phyloP scores from a whole-genome alignment of 2,329 filamentous ascomycete species.

The Fusarium verrucosum region DNA sequence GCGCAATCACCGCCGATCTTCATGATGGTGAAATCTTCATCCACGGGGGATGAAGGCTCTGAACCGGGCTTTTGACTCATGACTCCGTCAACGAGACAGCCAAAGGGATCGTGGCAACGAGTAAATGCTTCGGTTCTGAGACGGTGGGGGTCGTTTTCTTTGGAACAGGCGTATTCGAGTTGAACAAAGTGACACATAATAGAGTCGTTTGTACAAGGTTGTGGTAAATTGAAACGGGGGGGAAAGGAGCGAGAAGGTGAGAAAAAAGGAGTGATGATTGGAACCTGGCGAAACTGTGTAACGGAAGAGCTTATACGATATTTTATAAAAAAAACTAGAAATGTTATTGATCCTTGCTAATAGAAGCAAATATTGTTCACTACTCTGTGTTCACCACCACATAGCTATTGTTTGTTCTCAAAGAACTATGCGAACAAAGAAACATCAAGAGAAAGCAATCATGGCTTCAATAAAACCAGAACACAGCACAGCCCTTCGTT shows the following conservation, averaged over 20 bases:
- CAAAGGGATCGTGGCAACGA: conserved; percentile 7
- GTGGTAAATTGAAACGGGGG: too few relatives aligned
- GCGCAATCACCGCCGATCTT: conserved; percentile 2
- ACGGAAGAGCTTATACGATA: too few relatives aligned
- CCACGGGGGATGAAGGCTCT: background rate
- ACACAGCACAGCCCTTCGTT: background rate
- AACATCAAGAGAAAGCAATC: background rate
- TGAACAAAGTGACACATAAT: conserved; percentile 18
- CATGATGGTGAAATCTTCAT: background rate
- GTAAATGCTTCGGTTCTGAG: background rate
- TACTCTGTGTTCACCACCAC: background rate
- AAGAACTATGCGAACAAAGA: background rate
- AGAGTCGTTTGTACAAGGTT: background rate
- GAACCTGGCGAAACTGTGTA: too few relatives aligned
- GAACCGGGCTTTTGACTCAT: background rate
- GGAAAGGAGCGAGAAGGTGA: too few relatives aligned
- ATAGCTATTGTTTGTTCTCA: background rate
- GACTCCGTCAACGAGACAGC: background rate
- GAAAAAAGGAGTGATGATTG: too few relatives aligned
- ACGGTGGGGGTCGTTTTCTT: background rate
- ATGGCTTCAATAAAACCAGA: background rate
- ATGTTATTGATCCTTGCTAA: background rate
- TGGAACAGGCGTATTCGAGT: conserved; percentile 24
- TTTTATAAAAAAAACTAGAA: background rate
- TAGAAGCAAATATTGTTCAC: background rate